Evolutionary conservation across 345 rosid species (phyloP).

Genomic region (Alliaria petiolata): DNA sequence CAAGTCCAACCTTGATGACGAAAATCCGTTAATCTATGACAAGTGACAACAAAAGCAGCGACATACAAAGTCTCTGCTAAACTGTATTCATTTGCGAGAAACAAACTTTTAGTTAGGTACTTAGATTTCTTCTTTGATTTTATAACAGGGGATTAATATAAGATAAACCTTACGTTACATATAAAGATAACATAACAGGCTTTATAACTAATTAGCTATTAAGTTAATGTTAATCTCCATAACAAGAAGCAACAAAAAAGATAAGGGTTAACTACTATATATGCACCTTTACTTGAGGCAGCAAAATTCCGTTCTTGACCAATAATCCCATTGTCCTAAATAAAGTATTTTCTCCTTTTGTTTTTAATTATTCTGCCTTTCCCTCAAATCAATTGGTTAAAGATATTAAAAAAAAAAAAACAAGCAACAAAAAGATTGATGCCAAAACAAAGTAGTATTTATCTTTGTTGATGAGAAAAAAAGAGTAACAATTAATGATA

Average conservation of each 20-base stretch:
- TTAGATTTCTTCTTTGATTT: background rate
- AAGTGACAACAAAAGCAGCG: background rate
- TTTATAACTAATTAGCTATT: background rate
- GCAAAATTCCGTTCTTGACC: constrained; percentile 6
- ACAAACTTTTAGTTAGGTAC: background rate
- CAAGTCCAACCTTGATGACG: no score
- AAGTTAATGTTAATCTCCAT: background rate
- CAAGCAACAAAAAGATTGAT: background rate
- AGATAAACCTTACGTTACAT: background rate
- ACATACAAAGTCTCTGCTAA: background rate
- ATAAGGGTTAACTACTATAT: background rate
- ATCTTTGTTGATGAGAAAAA: background rate
- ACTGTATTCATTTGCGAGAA: background rate
- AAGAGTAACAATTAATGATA: background rate
- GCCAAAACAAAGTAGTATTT: background rate
- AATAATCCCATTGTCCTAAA: background rate
- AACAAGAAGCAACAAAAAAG: background rate
- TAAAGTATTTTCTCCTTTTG: background rate
- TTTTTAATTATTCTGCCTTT: no score
- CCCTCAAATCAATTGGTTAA: background rate
- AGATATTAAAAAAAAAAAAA: background rate
- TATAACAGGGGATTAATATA: background rate
- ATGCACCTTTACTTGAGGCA: background rate
- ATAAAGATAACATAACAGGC: background rate
- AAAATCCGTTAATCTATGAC: background rate